Evolutionary conservation across 352 stramenopile genomes (phyloP).

Genomic region (Globisporangium spiculum): DNA sequence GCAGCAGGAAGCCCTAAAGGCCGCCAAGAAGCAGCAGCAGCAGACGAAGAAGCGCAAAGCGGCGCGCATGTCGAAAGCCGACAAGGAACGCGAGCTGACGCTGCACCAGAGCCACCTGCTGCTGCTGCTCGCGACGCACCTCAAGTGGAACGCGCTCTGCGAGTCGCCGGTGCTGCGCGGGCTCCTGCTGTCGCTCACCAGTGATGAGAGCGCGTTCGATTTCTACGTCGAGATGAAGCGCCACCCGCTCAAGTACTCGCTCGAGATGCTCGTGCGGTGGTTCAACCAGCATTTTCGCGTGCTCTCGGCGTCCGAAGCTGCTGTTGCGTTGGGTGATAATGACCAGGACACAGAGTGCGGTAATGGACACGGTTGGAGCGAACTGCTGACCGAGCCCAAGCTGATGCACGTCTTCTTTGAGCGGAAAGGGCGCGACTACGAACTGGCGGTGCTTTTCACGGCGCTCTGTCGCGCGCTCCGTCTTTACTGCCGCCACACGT

Average conservation of each 20-base stretch:
- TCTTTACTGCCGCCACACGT: constrained; percentile 52
- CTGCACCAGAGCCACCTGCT: constrained; percentile 74
- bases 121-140: constrained; percentile 46
- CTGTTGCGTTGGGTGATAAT: neutral
- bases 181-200: constrained; percentile 59
- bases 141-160: constrained; percentile 44
- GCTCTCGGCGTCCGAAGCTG: neutral
- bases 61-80: constrained; percentile 53
- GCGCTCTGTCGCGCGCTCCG: constrained; percentile 51
- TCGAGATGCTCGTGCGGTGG: constrained; percentile 73
- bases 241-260: constrained; percentile 41
- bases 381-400: constrained; percentile 41
- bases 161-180: constrained; percentile 43
- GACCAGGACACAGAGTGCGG: constrained; percentile 7
- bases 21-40: constrained; percentile 18
- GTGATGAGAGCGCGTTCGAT: constrained; percentile 32
- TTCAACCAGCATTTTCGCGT: constrained; percentile 51
- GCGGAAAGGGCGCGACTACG: constrained; percentile 36
- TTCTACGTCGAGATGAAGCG: constrained; percentile 36
- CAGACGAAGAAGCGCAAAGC: constrained; percentile 29
- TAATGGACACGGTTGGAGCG: neutral
- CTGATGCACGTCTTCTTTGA: constrained; percentile 55
- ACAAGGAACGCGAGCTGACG: constrained; percentile 59
- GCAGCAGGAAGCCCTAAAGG: constrained; percentile 18
- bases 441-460: constrained; percentile 66